Base-by-base conservation (phyloP, 805 yeast genomes). In the Yamadazyma phyllophila region DNA sequence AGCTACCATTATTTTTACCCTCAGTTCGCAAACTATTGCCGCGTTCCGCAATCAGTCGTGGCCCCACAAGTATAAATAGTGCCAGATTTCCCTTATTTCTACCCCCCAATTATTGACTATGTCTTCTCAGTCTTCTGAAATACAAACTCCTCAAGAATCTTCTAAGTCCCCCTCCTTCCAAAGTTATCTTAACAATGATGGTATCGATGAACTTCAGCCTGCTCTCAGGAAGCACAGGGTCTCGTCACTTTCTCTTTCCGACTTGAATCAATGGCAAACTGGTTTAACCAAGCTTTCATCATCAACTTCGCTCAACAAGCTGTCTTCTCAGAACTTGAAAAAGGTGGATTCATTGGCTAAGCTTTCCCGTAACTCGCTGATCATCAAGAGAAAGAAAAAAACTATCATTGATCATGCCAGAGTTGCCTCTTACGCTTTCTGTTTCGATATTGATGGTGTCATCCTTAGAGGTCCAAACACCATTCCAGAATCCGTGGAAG, bases 361-460 rank as follows among this genome's bases (percentile, higher is more conserved):
- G 49, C 65, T 74, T 47, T 66, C 73, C 30, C 59, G 80, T 55
- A 73, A 76, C 57, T 65, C 77, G 12, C 68, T 76, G 12, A 64
- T 73, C 39, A 68, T 73, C 49, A 61, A 63, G 57, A 71, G 77
- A 48, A 74, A 66, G 63, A 77, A 73, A 68, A 78, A 73, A 56
- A 51, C 64, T 3, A 75, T 80, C 13, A 74, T 85, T 52, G 87
- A 83, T 58, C 92, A 85, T 61, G 78, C 70, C 34, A 73, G 92
- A 60, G 82, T 85, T 34, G 90, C 91, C 1, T 81, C 87, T 2
- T 85, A 85, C 59, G 96, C 96, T 2, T 89, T 89, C 71, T 94
- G 95, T 34, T 89, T 90, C 63, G 96, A 90, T 67, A 89, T 89
- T 45, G 97, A 89, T 61, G 97, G 97, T 36, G 97, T 89, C 39